Evolutionary conservation across 805 yeast species (phyloP).

Genomic region (Wickerhamiella qilinensis): DNA sequence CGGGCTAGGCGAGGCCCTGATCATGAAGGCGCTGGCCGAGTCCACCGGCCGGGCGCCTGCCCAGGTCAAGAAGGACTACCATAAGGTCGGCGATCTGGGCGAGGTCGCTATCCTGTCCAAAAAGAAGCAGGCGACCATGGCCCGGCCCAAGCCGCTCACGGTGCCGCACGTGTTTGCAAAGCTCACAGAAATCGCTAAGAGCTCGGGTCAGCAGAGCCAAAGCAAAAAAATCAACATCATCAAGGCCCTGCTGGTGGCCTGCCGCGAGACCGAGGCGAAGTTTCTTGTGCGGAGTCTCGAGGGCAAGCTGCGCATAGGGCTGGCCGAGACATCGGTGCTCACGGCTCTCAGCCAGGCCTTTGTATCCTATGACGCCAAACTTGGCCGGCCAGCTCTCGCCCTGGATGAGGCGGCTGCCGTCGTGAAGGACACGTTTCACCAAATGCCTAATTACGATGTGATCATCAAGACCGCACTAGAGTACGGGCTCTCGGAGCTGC

Average conservation of each 20-base stretch:
- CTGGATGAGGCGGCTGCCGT: slow-evolving; percentile 56
- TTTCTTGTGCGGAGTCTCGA: slow-evolving; percentile 79
- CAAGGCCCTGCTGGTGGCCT: slow-evolving; percentile 69
- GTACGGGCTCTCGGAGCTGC: slow-evolving; percentile 49
- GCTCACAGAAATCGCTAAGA: slow-evolving; percentile 58
- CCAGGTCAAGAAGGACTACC: slow-evolving; percentile 59
- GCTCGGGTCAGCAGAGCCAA: slow-evolving; percentile 74
- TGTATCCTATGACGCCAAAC: slow-evolving; percentile 37
- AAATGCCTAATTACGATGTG: slow-evolving; percentile 77
- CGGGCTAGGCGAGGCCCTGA: slow-evolving; percentile 80
- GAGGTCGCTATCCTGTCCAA: slow-evolving; percentile 73
- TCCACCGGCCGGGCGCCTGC: slow-evolving; percentile 68
- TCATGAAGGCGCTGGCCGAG: slow-evolving; percentile 78
- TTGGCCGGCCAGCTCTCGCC: slow-evolving; percentile 26
- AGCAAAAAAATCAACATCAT: slow-evolving; percentile 59
- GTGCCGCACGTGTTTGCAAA: slow-evolving; percentile 57
- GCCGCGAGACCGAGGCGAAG: slow-evolving; percentile 78
- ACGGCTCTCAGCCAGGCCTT: slow-evolving; percentile 75
- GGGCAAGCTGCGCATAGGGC: slow-evolving; percentile 81
- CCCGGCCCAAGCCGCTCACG: slow-evolving; percentile 71
- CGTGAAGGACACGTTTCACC: slow-evolving; percentile 74
- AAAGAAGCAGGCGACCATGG: slow-evolving; percentile 80
- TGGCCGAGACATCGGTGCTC: slow-evolving; percentile 86
- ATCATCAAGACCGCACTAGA: slow-evolving; percentile 50
- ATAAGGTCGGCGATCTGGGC: slow-evolving; percentile 79